Conservation (phyloP, 768 basidiomycete genomes). For the Leucosporidium creatinivorum region DNA sequence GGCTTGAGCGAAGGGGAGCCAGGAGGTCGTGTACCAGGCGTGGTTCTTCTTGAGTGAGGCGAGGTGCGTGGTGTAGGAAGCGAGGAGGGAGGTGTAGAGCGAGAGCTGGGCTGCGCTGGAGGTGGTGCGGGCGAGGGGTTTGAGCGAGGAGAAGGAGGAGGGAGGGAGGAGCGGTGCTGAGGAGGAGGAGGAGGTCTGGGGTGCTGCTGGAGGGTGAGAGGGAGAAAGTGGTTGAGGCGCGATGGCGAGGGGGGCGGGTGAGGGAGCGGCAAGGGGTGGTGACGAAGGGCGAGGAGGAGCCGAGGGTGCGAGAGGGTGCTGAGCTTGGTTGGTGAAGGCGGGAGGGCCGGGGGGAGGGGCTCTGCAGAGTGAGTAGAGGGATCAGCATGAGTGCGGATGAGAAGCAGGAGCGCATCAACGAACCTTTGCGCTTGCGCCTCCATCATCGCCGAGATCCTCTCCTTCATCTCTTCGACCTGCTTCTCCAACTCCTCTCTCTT, state of each 20-base stretch:
- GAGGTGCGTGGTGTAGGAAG: background rate
- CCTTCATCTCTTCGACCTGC: background rate
- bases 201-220: no score
- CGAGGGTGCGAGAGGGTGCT: background rate
- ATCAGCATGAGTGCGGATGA: no score
- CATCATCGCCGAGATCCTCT: background rate
- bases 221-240: no score
- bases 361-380: no score
- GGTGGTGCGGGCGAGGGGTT: no score
- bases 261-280: background rate
- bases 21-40: background rate
- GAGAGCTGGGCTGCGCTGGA: no score
- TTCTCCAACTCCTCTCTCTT: background rate
- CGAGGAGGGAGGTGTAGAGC: background rate
- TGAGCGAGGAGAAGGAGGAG: no score
- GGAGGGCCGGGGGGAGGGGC: background rate
- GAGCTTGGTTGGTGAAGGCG: background rate
- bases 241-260: background rate
- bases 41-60: background rate
- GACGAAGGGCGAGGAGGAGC: background rate
- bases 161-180: no score
- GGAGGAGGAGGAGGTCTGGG: no score
- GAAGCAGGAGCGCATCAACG: no score
- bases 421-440: no score
- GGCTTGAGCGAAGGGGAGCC: no score